Base-by-base conservation (phyloP, 805 yeast genomes). In the Cyberlindnera mycetangii region DNA sequence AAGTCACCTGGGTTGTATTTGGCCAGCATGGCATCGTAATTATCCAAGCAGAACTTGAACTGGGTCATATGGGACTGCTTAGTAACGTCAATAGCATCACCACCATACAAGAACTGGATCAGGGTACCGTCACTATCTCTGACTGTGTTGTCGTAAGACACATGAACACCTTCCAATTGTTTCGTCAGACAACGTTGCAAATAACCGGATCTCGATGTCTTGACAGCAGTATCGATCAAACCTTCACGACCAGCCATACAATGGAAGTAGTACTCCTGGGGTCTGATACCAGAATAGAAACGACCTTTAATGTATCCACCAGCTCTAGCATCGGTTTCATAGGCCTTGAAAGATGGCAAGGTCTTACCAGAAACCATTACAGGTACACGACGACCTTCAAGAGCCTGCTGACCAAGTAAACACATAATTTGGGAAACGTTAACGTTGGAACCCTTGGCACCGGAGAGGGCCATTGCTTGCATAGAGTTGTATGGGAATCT, bases 211-310 rank as follows among this genome's bases (percentile, higher is more conserved):
- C 97, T 83, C 17, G 97, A 88, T 9, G 99, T 93, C 71, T 93
- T 93, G 53, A 93, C 99, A 40, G 99, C 99, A 48, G 99, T 93
- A 76, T 93, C 99, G 71, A 93, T 93, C 62, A 93, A 79, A 72
- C 99, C 99, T 75, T 93, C 99, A 75, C 99, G 85, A 70, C 99
- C 99, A 44, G 99, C 99, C 99, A 93, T 93, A 75, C 98, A 93
- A 72, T 93, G 99, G 93, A 95, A 93, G 65, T 90, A 93, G 70
- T 95, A 93, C 68, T 93, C 99, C 70, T 93, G 99, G 5, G 99
- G 99, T 66, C 88, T 81, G 56, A 93, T 86, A 67, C 99, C 99
- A 32, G 97, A 89, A 66, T 89, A 95, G 81, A 93, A 93, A 58
- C 99, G 85, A 50, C 95, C 92, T 66, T 92, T 87, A 63, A 93